A percentile compares a stretch with the other conserved stretches of the same genome.
Conservation (phyloP, 305 asterid species). For the Withania somnifera region DNA sequence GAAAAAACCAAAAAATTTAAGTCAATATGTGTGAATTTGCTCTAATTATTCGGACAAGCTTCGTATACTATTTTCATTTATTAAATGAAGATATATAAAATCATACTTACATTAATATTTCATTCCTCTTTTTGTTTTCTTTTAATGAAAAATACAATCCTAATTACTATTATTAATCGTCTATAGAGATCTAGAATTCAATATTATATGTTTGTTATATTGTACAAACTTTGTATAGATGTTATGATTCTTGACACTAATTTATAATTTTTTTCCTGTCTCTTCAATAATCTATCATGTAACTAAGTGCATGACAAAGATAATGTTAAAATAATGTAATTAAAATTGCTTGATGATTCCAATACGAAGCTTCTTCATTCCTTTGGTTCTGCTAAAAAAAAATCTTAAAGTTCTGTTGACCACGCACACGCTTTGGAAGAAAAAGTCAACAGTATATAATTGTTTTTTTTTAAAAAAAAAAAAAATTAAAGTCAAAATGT, state of each 20-base stretch:
- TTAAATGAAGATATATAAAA: no score
- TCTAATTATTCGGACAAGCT: no score
- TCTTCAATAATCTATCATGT: neutral
- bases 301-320: neutral
- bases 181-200: neutral
- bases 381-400: conserved; percentile 19
- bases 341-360: conserved; percentile 10
- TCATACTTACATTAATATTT: no score
- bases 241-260: neutral
- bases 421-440: conserved; percentile 14
- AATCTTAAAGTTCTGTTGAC: conserved; percentile 2
- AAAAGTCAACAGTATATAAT: conserved; percentile 23
- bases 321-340: neutral
- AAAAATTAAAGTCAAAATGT: neutral
- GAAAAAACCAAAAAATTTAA: no score
- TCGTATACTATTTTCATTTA: no score
- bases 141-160: neutral
- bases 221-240: neutral
- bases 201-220: neutral
- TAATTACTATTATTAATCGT: neutral
- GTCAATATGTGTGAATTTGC: no score
- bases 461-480: neutral
- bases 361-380: conserved; percentile 12
- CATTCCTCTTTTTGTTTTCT: neutral
- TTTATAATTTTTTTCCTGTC: neutral